Percentiles rank a stretch among this genome's conserved stretches.
Conservation (phyloP, 345 rosid genomes). For the Ceriops decandra region DNA sequence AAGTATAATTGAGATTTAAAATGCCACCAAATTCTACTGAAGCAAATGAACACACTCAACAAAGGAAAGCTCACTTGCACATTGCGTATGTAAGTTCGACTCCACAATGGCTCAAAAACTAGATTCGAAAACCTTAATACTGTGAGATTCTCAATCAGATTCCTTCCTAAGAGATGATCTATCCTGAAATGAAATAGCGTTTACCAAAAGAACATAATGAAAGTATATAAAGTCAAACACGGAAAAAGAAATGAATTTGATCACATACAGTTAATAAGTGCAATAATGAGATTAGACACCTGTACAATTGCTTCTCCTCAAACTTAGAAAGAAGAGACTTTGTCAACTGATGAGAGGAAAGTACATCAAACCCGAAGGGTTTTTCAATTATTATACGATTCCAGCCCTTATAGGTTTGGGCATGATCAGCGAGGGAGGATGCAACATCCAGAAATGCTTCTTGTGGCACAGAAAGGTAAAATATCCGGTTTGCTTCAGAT, state of each 20-base stretch:
- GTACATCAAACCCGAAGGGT: constrained; percentile 67
- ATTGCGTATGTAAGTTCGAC: constrained; percentile 55
- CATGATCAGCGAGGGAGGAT: constrained; percentile 44
- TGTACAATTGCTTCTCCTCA: constrained; percentile 67
- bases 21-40: neutral
- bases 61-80: constrained; percentile 42
- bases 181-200: constrained; percentile 45
- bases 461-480: constrained; percentile 80
- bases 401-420: constrained; percentile 67
- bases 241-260: neutral
- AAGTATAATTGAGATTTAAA: constrained; percentile 1
- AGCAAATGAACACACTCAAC: neutral
- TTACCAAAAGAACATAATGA: constrained; percentile 10
- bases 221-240: neutral
- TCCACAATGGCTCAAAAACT: constrained; percentile 78
- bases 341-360: constrained; percentile 50
- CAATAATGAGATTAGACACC: constrained; percentile 30
- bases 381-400: constrained; percentile 71
- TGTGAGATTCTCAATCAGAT: constrained; percentile 71
- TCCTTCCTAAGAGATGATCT: constrained; percentile 71
- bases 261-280: neutral
- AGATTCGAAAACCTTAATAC: constrained; percentile 71
- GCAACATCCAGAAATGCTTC: constrained; percentile 78
- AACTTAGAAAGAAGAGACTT: constrained; percentile 57
- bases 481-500: constrained; percentile 55